phyloP scores from a whole-genome alignment of 805 yeast species.

The Saccharomycopsis microspora region DNA sequence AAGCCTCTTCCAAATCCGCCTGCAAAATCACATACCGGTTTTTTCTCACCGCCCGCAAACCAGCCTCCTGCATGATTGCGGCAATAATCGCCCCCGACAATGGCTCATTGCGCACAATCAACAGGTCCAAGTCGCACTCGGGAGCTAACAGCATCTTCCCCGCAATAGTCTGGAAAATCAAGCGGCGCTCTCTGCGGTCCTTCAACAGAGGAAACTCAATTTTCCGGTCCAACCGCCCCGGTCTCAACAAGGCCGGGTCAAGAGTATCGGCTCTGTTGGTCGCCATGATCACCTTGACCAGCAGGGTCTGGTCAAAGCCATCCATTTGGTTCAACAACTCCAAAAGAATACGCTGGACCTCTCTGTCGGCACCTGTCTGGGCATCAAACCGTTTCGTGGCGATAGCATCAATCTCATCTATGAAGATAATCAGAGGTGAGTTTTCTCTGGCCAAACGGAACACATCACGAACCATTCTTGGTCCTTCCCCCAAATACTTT shows the following conservation, averaged over 20 bases:
- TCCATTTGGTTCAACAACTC: constrained; percentile 98
- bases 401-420: constrained; percentile 97
- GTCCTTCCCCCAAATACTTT: constrained; percentile 97
- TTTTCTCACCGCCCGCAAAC: constrained; percentile 95
- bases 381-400: constrained; percentile 99
- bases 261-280: constrained; percentile 98
- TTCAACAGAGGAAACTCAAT: constrained; percentile 94
- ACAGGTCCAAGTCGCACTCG: constrained; percentile 90
- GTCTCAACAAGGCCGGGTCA: constrained; percentile 96
- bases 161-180: constrained; percentile 91
- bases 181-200: constrained; percentile 95
- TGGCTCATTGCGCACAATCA: constrained; percentile 92
- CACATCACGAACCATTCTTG: constrained; percentile 98
- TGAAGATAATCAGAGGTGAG: constrained; percentile 92
- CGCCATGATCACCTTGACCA: constrained; percentile 98
- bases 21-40: constrained; percentile 95
- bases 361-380: constrained; percentile 99
- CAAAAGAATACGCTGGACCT: constrained; percentile 93
- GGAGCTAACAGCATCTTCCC: constrained; percentile 98
- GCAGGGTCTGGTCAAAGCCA: constrained; percentile 92
- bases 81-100: constrained; percentile 96
- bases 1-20: constrained; percentile 95
- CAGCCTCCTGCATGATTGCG: constrained; percentile 99
- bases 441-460: constrained; percentile 95
- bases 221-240: constrained; percentile 96